These are phyloP conservation scores for Mrakia frigida DNA, from an alignment of 768 basidiomycete species.

Conservation along the genomic window DNA sequence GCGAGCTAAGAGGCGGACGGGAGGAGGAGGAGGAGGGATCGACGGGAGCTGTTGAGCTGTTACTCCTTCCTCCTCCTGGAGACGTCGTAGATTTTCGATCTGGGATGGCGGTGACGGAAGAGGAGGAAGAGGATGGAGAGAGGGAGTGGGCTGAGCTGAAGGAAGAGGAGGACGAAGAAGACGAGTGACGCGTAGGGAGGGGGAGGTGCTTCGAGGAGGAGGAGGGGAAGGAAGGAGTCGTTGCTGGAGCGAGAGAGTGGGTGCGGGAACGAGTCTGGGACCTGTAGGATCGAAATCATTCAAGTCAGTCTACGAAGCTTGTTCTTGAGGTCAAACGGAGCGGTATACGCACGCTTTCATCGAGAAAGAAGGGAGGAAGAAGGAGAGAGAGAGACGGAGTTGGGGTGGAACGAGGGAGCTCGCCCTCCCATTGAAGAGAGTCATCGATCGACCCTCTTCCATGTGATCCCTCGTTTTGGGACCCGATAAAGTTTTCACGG, in stretches of 20 bases:
- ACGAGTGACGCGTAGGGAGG: neutral
- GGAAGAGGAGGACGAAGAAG: slow-evolving; percentile 1
- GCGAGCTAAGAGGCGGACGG: neutral
- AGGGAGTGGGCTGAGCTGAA: slow-evolving; percentile 8
- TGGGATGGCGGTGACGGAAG: slow-evolving; percentile 15
- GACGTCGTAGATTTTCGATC: neutral
- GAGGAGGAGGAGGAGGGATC: slow-evolving; percentile 12
- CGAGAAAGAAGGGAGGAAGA: neutral
- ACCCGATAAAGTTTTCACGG: no score
- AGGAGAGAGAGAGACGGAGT: neutral
- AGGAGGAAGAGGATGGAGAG: slow-evolving; percentile 15
- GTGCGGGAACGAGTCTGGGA: slow-evolving; percentile 1
- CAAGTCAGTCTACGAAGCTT: no score
- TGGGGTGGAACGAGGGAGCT: neutral
- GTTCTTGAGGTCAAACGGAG: no score
- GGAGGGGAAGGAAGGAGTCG: neutral
- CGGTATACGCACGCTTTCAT: neutral
- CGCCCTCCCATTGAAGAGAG: neutral
- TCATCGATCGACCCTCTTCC: no score
- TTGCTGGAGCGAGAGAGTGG: neutral
- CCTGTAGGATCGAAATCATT: neutral
- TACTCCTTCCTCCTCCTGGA: neutral
- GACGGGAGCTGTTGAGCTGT: neutral
- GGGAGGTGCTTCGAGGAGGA: neutral
- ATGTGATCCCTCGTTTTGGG: no score